phyloP scores from a whole-genome alignment of 805 yeast species.

The Metschnikowia hibisci region DNA sequence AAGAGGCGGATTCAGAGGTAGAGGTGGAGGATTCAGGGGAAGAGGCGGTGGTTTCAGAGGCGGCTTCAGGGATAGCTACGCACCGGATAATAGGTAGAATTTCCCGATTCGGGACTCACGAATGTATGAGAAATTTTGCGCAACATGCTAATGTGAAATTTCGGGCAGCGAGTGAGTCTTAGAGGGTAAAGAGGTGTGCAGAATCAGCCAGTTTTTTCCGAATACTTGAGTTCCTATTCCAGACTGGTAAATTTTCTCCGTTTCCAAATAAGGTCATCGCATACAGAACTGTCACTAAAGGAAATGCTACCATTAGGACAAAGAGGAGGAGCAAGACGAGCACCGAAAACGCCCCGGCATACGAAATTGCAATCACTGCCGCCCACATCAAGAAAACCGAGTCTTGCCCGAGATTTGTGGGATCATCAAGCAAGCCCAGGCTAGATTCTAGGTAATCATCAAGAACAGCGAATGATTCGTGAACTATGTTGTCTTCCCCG shows the following conservation, averaged over 20 bases:
- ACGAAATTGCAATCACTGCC: background rate
- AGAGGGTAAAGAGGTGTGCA: too few relatives aligned
- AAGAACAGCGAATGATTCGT: too few relatives aligned
- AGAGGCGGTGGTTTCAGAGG: constrained; percentile 20
- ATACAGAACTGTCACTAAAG: background rate
- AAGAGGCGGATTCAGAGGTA: constrained; percentile 27
- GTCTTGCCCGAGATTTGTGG: background rate
- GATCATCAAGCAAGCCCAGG: too few relatives aligned
- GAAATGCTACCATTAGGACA: constrained; percentile 1
- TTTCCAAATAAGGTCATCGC: background rate
- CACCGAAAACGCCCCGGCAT: background rate
- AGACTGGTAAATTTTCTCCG: too few relatives aligned
- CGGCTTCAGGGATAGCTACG: constrained; percentile 16
- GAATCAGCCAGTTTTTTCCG: too few relatives aligned
- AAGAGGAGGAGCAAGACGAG: background rate
- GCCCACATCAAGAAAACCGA: background rate
- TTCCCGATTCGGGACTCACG: too few relatives aligned
- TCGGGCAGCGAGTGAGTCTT: too few relatives aligned
- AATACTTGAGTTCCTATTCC: too few relatives aligned
- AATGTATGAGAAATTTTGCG: too few relatives aligned
- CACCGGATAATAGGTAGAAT: constrained; percentile 1
- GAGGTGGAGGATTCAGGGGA: constrained; percentile 22
- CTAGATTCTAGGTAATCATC: too few relatives aligned
- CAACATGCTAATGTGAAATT: too few relatives aligned
- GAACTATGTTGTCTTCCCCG: too few relatives aligned